These are phyloP conservation scores for Apiotrichum montevideense DNA, from an alignment of 1,284 basidiomycete genomes.

Conservation along the genomic window DNA sequence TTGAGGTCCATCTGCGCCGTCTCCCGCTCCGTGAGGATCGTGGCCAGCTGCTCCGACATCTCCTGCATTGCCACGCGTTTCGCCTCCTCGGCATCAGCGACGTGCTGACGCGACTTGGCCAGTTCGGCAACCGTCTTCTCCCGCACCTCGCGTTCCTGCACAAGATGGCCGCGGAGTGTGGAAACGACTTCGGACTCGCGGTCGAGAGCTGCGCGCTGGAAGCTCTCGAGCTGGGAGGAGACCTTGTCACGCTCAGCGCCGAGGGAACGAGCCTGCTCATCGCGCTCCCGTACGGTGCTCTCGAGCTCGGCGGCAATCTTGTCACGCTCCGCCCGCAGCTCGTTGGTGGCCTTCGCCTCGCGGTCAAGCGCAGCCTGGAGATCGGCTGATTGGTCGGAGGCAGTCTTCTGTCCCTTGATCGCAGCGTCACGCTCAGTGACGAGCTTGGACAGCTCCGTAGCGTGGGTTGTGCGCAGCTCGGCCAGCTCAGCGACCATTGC, in stretches of 20 bases:
- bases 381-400: not conserved
- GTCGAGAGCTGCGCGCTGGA: conserved; percentile 24
- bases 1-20: not conserved
- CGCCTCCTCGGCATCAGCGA: not conserved
- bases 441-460: not conserved
- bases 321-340: conserved; percentile 13
- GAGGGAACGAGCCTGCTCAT: conserved; percentile 6
- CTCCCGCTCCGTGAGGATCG: not conserved
- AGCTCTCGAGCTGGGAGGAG: conserved; percentile 22
- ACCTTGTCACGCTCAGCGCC: conserved; percentile 11
- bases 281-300: conserved; percentile 5
- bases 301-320: conserved; percentile 5
- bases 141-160: conserved; percentile 2
- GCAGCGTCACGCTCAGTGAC: not conserved
- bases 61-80: not conserved
- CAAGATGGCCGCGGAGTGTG: conserved; percentile 22
- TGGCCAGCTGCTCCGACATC: not conserved
- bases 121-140: not conserved
- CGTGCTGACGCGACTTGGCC: not conserved
- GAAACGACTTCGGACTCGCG: conserved; percentile 23
- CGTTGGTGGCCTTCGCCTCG: conserved; percentile 21
- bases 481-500: conserved; percentile 1
- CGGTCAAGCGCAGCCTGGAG: conserved; percentile 19
- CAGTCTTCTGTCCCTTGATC: not conserved
- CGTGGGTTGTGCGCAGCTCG: conserved; percentile 2